Evolutionary conservation across 2,329 filamentous ascomycete species (phyloP).

Genomic region (Alternaria atra): DNA sequence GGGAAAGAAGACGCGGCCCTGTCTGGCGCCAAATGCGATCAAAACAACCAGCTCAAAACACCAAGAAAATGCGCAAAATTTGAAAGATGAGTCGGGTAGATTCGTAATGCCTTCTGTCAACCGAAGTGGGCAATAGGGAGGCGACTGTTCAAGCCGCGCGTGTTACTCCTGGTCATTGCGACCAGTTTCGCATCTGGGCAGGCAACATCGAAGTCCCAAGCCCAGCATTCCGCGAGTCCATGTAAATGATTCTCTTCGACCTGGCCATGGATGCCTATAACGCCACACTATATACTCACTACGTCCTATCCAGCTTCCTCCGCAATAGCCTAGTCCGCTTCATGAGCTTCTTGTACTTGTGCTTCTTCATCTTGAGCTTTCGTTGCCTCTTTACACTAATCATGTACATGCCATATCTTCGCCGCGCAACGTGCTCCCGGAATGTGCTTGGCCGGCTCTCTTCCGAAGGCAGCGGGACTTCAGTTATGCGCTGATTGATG

Average conservation of each 20-base stretch:
- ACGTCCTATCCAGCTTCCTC: constrained; percentile 72
- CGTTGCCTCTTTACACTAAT: constrained; percentile 92
- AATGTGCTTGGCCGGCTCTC: constrained; percentile 33
- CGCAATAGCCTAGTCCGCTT: constrained; percentile 87
- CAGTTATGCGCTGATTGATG: constrained; percentile 49
- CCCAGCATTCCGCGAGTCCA: constrained; percentile 1
- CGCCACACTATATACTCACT: constrained; percentile 35
- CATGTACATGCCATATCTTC: constrained; percentile 69
- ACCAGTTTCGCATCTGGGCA: constrained; percentile 4
- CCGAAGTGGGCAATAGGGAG: background rate
- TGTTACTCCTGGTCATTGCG: background rate
- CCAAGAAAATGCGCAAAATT: constrained; percentile 29
- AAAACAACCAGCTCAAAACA: constrained; percentile 37
- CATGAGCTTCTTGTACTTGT: constrained; percentile 99
- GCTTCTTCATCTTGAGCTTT: constrained; percentile 99
- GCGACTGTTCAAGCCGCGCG: constrained; percentile 5
- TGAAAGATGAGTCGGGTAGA: constrained; percentile 38
- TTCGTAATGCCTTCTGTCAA: constrained; percentile 39
- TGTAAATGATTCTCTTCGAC: constrained; percentile 11
- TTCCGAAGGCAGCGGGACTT: constrained; percentile 25
- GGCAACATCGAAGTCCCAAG: background rate
- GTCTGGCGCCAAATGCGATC: constrained; percentile 34
- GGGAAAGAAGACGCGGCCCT: constrained; percentile 34
- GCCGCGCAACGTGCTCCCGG: constrained; percentile 35
- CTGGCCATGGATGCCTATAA: constrained; percentile 21